phyloP scores from a whole-genome alignment of 345 rosid genomes.

The Pistacia integerrima region DNA sequence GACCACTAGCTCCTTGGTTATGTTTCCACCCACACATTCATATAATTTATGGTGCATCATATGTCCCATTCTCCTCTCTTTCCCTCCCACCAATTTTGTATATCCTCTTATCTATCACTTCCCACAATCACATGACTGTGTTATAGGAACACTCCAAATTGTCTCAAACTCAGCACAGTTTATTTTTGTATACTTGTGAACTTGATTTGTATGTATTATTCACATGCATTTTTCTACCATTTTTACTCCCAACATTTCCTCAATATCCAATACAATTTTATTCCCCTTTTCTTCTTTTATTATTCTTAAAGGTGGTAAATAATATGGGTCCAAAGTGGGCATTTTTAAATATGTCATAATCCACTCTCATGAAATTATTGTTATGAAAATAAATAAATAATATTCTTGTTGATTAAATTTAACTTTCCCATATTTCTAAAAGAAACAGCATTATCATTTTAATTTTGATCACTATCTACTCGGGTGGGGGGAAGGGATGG shows the following conservation, averaged over 20 bases:
- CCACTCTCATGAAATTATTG: no score
- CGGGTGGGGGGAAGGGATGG: not conserved
- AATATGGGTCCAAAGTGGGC: conserved; percentile 9
- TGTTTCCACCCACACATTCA: not conserved
- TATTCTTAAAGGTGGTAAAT: not conserved
- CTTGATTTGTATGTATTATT: conserved; percentile 2
- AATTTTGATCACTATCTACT: conserved; percentile 2
- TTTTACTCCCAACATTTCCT: not conserved
- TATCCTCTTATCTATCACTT: no score
- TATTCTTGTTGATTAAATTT: not conserved
- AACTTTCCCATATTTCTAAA: conserved; percentile 32
- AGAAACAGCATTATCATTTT: conserved; percentile 25
- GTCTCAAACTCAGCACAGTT: not conserved
- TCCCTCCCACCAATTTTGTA: not conserved
- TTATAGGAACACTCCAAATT: not conserved
- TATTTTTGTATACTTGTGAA: not conserved
- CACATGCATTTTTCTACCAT: conserved; percentile 25
- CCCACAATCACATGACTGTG: not conserved
- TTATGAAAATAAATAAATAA: no score
- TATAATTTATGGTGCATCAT: not conserved
- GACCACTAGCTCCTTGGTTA: not conserved
- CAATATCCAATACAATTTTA: conserved; percentile 4
- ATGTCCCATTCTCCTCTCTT: not conserved
- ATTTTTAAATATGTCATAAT: not conserved
- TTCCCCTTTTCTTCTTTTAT: not conserved